phyloP scores from a whole-genome alignment of 306 rosid species.

The Vachellia pachyceras region DNA sequence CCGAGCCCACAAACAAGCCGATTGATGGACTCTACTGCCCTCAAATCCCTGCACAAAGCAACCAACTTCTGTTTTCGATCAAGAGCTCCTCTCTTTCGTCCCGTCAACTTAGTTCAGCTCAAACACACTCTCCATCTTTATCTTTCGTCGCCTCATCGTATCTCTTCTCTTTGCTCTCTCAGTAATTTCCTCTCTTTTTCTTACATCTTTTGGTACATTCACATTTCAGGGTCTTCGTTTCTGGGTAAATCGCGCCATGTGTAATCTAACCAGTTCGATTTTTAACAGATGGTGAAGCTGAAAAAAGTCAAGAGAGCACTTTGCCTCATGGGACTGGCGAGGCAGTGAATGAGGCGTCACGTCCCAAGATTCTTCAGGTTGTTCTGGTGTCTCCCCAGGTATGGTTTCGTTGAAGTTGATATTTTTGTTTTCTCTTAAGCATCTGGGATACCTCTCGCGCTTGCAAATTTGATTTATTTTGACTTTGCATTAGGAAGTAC shows the following conservation, averaged over 20 bases:
- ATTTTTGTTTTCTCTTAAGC: slow-evolving; percentile 5
- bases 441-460: not conserved
- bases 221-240: not conserved
- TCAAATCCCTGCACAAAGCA: slow-evolving; percentile 46
- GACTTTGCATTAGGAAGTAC: not conserved
- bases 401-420: not conserved
- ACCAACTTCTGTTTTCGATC: slow-evolving; percentile 45
- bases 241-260: not conserved
- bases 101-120: slow-evolving; percentile 44
- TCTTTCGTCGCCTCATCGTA: slow-evolving; percentile 48
- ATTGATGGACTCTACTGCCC: slow-evolving; percentile 48
- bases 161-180: slow-evolving; percentile 47
- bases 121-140: slow-evolving; percentile 41
- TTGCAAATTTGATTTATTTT: too few species aligned
- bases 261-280: not conserved
- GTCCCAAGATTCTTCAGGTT: slow-evolving; percentile 76
- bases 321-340: slow-evolving; percentile 67
- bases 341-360: slow-evolving; percentile 49
- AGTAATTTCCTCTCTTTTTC: slow-evolving; percentile 36
- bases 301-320: slow-evolving; percentile 41
- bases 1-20: too few species aligned
- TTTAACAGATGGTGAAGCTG: slow-evolving; percentile 51
- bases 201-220: not conserved
- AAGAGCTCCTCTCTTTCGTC: slow-evolving; percentile 45
- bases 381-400: slow-evolving; percentile 97